phyloP scores from a whole-genome alignment of 2,329 filamentous ascomycete species.

The Gremmenia infestans region DNA sequence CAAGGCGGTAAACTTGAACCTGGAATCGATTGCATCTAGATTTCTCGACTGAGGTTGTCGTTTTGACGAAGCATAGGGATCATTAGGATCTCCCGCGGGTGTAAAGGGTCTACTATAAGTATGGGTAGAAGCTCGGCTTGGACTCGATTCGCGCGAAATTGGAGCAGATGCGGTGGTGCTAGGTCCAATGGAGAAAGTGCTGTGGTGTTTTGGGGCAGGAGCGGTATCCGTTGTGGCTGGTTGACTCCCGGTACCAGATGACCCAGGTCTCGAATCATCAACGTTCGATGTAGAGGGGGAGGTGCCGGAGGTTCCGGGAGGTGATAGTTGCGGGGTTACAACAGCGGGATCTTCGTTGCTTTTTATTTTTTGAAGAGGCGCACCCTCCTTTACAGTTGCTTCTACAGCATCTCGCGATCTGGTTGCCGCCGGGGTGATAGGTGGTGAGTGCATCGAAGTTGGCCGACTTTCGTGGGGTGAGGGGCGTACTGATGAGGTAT shows the following conservation, averaged over 20 bases:
- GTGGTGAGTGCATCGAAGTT: conserved; percentile 77
- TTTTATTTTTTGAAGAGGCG: conserved; percentile 34
- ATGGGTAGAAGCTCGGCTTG: conserved; percentile 56
- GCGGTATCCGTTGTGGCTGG: conserved; percentile 21
- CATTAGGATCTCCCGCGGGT: conserved; percentile 72
- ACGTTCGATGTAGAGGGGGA: conserved; percentile 34
- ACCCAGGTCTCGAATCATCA: conserved; percentile 29
- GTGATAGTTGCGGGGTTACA: conserved; percentile 66
- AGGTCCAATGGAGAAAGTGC: conserved; percentile 30
- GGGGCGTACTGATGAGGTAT: conserved; percentile 57
- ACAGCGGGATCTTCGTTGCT: conserved; percentile 39
- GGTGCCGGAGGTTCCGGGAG: conserved; percentile 48
- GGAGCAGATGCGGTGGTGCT: conserved; percentile 39
- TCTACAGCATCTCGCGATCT: conserved; percentile 46
- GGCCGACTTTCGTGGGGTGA: conserved; percentile 63
- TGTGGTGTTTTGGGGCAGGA: conserved; percentile 19
- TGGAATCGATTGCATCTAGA: conserved; percentile 64
- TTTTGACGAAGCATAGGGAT: conserved; percentile 81
- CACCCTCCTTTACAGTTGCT: conserved; percentile 27
- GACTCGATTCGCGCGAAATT: conserved; percentile 56
- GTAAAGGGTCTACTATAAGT: conserved; percentile 72
- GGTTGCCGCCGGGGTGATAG: conserved; percentile 81
- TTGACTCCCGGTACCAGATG: conserved; percentile 27
- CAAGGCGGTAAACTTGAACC: conserved; percentile 70
- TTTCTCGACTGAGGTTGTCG: conserved; percentile 65